phyloP scores from a whole-genome alignment of 2,329 filamentous ascomycete species.

The Ampelomyces quisqualis region DNA sequence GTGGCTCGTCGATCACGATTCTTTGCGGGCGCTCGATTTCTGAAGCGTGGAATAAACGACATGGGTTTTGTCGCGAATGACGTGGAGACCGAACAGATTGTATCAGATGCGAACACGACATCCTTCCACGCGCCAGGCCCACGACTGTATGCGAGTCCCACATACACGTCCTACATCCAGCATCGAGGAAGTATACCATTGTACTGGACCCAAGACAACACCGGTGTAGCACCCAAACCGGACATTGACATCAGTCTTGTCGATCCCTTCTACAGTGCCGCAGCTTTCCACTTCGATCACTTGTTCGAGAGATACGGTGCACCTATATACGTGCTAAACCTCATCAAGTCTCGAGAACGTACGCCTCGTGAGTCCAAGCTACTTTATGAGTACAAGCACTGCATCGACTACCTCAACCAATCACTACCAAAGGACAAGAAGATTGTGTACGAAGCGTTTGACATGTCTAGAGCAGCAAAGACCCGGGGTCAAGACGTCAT shows the following conservation, averaged over 20 bases:
- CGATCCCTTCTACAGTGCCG: slow-evolving; percentile 92
- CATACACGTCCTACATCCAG: slow-evolving; percentile 94
- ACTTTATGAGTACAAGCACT: slow-evolving; percentile 80
- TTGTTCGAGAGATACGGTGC: slow-evolving; percentile 91
- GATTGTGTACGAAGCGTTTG: slow-evolving; percentile 93
- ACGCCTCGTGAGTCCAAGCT: slow-evolving; percentile 90
- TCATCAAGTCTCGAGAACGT: slow-evolving; percentile 82
- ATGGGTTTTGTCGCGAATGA: slow-evolving; percentile 96
- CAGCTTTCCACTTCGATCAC: slow-evolving; percentile 92
- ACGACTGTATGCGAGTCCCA: slow-evolving; percentile 80
- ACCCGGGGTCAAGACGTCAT: slow-evolving; percentile 91
- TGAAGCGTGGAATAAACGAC: slow-evolving; percentile 94
- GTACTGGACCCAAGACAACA: slow-evolving; percentile 96
- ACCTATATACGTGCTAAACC: slow-evolving; percentile 86
- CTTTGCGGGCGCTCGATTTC: slow-evolving; percentile 89
- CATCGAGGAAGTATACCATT: slow-evolving; percentile 95
- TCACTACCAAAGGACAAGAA: slow-evolving; percentile 81
- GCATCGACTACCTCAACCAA: slow-evolving; percentile 90
- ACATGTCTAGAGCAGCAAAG: slow-evolving; percentile 96
- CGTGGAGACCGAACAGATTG: slow-evolving; percentile 97
- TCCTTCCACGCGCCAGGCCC: slow-evolving; percentile 93
- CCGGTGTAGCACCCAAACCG: slow-evolving; percentile 91
- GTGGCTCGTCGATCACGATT: slow-evolving; percentile 89
- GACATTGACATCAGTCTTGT: slow-evolving; percentile 94
- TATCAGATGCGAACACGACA: slow-evolving; percentile 89